Conservation (phyloP, 2,329 filamentous ascomycete species). For the Didymella pinodella region DNA sequence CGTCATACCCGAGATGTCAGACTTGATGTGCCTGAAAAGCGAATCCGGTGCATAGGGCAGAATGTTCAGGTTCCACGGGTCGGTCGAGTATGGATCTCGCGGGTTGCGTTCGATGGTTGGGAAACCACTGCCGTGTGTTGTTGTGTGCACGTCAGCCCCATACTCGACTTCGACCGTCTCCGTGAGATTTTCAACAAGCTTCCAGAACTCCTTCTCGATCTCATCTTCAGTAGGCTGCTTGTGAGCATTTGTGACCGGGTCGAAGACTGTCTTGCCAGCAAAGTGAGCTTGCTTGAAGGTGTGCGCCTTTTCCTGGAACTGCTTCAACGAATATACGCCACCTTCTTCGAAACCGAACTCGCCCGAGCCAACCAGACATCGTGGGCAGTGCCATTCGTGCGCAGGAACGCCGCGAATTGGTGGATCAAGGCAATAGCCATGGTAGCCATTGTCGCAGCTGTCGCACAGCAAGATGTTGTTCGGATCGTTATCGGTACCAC, state of each 20-base stretch:
- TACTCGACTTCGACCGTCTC: conserved; percentile 98
- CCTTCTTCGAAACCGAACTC: conserved; percentile 98
- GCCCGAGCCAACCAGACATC: conserved; percentile 93
- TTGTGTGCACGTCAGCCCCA: conserved; percentile 96
- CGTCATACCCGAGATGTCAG: conserved; percentile 98
- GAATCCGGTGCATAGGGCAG: conserved; percentile 90
- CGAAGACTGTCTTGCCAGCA: conserved; percentile 85
- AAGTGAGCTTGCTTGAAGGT: conserved; percentile 97
- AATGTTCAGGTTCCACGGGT: conserved; percentile 96
- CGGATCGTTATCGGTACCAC: conserved; percentile 78
- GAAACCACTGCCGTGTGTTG: conserved; percentile 96
- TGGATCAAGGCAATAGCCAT: conserved; percentile 88
- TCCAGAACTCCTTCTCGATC: conserved; percentile 96
- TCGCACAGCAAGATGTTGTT: conserved; percentile 82
- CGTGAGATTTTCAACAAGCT: conserved; percentile 88
- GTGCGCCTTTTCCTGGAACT: conserved; percentile 95
- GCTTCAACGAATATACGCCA: conserved; percentile 90
- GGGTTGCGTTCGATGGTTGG: conserved; percentile 93
- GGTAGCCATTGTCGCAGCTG: conserved; percentile 88
- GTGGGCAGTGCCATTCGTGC: conserved; percentile 93
- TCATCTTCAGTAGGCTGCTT: conserved; percentile 90
- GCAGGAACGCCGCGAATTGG: conserved; percentile 79
- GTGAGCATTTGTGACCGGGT: conserved; percentile 81
- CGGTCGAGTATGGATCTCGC: conserved; percentile 82
- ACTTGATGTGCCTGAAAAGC: conserved; percentile 95